Evolutionary conservation across 2,329 filamentous ascomycete species (phyloP).

Genomic region (Colletotrichum abscissum): DNA sequence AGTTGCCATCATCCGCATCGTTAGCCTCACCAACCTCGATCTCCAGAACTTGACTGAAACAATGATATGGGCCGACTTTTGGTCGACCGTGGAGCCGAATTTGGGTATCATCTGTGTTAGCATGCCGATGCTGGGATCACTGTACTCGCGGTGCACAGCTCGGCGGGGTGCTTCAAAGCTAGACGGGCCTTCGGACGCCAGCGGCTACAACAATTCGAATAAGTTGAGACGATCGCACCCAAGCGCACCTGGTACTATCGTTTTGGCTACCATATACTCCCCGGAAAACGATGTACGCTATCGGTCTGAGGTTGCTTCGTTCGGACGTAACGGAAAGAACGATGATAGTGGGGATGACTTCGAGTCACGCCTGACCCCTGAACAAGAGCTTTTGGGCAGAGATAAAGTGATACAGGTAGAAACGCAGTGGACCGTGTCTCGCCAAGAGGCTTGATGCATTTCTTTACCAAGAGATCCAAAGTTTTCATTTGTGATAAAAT

Average conservation of each 20-base stretch:
- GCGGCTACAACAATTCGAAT: background rate
- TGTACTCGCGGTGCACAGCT: background rate
- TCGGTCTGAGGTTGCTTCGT: background rate
- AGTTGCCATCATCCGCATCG: constrained; percentile 39
- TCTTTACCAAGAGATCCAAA: background rate
- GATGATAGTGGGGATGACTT: background rate
- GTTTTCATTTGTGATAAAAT: background rate
- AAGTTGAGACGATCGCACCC: background rate
- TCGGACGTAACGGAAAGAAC: background rate
- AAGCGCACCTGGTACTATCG: background rate
- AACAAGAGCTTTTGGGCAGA: background rate
- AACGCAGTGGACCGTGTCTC: background rate
- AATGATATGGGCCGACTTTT: constrained; percentile 40
- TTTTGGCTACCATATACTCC: background rate
- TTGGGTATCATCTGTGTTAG: constrained; percentile 39
- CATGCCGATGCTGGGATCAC: constrained; percentile 36
- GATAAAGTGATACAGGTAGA: background rate
- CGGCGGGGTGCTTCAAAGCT: background rate
- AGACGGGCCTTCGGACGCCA: background rate
- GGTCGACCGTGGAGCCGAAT: constrained; percentile 38
- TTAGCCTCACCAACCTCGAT: constrained; percentile 39
- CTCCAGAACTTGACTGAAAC: constrained; percentile 38
- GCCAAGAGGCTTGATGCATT: background rate
- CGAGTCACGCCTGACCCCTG: background rate
- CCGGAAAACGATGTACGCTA: background rate